Evolutionary conservation across 106 monocot species (phyloP).

Genomic region (Amphibolis antarctica): DNA sequence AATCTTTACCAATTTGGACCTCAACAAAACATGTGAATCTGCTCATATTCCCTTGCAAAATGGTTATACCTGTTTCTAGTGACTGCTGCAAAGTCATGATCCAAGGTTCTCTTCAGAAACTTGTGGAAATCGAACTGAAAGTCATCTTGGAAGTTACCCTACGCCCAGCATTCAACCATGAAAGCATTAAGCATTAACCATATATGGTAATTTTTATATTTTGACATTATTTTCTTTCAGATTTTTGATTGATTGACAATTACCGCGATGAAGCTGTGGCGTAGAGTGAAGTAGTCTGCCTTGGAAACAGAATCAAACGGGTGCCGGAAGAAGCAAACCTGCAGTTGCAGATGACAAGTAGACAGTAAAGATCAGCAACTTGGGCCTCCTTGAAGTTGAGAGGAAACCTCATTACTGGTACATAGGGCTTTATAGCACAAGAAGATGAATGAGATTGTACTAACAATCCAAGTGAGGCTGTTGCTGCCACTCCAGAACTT

Average conservation of each 20-base stretch:
- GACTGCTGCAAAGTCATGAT: constrained; percentile 34
- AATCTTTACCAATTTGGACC: no score
- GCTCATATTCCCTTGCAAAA: no score
- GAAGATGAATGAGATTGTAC: constrained; percentile 11
- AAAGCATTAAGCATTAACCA: background rate
- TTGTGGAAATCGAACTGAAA: constrained; percentile 29
- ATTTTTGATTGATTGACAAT: no score
- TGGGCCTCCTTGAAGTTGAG: no score
- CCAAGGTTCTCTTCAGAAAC: constrained; percentile 35
- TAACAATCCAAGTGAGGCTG: constrained; percentile 34
- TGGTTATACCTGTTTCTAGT: constrained; percentile 34
- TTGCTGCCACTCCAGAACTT: constrained; percentile 32
- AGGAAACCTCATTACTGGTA: no score
- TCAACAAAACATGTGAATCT: no score
- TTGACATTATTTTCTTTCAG: no score
- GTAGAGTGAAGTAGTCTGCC: constrained; percentile 51
- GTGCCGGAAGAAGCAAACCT: constrained; percentile 40
- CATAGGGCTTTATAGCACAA: no score
- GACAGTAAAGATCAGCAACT: no score
- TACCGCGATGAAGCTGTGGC: constrained; percentile 43
- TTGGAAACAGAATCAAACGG: constrained; percentile 36
- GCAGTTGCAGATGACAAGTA: background rate
- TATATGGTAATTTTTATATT: no score
- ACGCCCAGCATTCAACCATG: background rate
- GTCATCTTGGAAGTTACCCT: constrained; percentile 20